Evolutionary conservation across 208 protist genomes (phyloP), one percentile per base, ranked within the genome.

Genomic region (Crithidia fasciculata): DNA sequence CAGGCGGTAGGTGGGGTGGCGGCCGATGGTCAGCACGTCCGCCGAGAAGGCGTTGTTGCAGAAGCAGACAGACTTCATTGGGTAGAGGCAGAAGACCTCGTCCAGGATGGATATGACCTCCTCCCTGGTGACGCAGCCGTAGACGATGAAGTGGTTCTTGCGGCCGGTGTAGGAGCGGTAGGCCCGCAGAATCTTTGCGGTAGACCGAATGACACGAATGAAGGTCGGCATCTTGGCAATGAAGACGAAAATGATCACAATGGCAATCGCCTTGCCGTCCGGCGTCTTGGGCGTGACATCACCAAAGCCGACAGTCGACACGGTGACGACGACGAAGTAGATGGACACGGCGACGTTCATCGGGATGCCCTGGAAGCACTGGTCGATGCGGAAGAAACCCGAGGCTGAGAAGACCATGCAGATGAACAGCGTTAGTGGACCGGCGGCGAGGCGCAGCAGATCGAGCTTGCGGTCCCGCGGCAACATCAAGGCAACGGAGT

Each of bases 1-100:
- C 69, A 93, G 63, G 41, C 87, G 83, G 55, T 96, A 96, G 8
- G 81, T 86, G n/a, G 92, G 89, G 72, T 96, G 81, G 6, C 89
- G 80, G 39, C 88, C 87, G 60, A 96, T 87, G 36, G 86, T 74
- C 5, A 84, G 18, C 8, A 96, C 92, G 59, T 96, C 88, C 19
- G 69, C 58, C 9, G 78, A 18, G 62, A 93, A 94, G 16, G 69
- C 72, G 58, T 81, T 91, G 59, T 91, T 93, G 67, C 92, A 96
- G 78, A 96, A 96, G 74, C 89, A 94, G 8, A 96, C 89, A 1
- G 84, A 78, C 72, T 95, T 96, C 80, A 88, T 91, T 41, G 87
- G 92, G 74, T 96, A 92, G 9, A 96, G 71, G 49, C 72, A 84
- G 57, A 96, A 89, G 10, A 96, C 89, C 78, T 96, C 92, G 59